Evolutionary conservation across 208 protist genomes (phyloP).

Genomic region (Angomonas deanei): DNA sequence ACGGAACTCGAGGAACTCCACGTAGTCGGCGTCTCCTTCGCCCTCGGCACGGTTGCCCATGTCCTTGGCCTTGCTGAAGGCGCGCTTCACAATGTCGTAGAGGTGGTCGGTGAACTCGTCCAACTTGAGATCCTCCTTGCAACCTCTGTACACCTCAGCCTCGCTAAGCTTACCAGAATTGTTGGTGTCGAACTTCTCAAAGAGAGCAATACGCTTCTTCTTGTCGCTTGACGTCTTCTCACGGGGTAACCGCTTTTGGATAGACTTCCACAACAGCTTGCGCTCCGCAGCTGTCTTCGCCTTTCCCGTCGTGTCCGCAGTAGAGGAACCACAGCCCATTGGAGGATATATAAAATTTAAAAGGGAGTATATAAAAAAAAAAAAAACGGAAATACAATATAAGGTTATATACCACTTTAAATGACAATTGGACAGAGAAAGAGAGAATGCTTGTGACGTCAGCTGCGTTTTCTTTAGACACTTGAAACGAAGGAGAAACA

Average conservation of each 20-base stretch:
- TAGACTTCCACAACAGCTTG: constrained; percentile 34
- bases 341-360: neutral
- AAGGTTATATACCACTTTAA: neutral
- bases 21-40: constrained; percentile 32
- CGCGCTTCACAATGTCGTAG: constrained; percentile 65
- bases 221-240: constrained; percentile 33
- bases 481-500: too few relatives aligned
- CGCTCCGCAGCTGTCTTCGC: constrained; percentile 31
- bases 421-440: neutral
- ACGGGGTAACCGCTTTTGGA: constrained; percentile 25
- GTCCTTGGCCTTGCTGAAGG: constrained; percentile 71
- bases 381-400: neutral
- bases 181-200: constrained; percentile 65
- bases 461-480: too few relatives aligned
- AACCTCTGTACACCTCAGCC: constrained; percentile 54
- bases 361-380: neutral
- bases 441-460: too few relatives aligned
- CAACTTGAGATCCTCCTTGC: constrained; percentile 39
- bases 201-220: constrained; percentile 49
- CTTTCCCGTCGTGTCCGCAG: constrained; percentile 1
- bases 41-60: constrained; percentile 29
- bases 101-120: constrained; percentile 59
- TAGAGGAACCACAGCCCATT: neutral
- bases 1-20: constrained; percentile 59
- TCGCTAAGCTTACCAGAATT: constrained; percentile 38